Percentiles rank a stretch among this genome's conserved stretches.
These are phyloP conservation scores for Fusarium circinatum DNA, from an alignment of 2,329 filamentous ascomycete species.

Conservation along the genomic window DNA sequence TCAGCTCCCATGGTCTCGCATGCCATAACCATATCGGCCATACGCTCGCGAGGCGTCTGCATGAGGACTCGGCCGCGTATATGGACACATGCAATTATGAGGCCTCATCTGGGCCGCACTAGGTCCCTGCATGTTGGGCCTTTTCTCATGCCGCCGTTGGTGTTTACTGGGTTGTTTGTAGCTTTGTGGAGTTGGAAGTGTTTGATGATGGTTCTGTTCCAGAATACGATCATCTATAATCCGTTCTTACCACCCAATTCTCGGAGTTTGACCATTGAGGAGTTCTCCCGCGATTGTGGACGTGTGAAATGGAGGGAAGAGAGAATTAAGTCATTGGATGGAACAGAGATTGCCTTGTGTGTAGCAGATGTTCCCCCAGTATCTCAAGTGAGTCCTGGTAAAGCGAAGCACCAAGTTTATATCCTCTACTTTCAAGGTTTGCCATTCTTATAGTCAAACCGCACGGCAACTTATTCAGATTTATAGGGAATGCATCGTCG, in stretches of 20 bases:
- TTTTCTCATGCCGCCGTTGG: slow-evolving; percentile 70
- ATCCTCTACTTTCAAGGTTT: slow-evolving; percentile 49
- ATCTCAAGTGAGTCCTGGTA: background rate
- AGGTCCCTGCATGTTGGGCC: slow-evolving; percentile 48
- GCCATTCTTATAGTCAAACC: background rate
- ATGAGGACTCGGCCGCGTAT: slow-evolving; percentile 8
- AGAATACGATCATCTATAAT: slow-evolving; percentile 87
- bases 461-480: slow-evolving; percentile 11
- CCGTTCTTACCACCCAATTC: slow-evolving; percentile 78
- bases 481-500: slow-evolving; percentile 67
- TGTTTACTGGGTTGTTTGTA: slow-evolving; percentile 73
- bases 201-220: slow-evolving; percentile 78
- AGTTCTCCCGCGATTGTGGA: slow-evolving; percentile 68
- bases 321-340: slow-evolving; percentile 69
- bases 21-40: slow-evolving; percentile 35
- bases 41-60: slow-evolving; percentile 28
- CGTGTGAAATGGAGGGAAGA: slow-evolving; percentile 76
- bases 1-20: slow-evolving; percentile 39
- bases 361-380: slow-evolving; percentile 55
- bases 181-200: slow-evolving; percentile 75
- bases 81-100: slow-evolving; percentile 15
- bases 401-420: slow-evolving; percentile 55
- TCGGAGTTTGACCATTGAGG: slow-evolving; percentile 71
- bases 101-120: slow-evolving; percentile 20
- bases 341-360: slow-evolving; percentile 71